These are phyloP conservation scores for Ulmus americana DNA, from an alignment of 331 rosid species.

Conservation along the genomic window DNA sequence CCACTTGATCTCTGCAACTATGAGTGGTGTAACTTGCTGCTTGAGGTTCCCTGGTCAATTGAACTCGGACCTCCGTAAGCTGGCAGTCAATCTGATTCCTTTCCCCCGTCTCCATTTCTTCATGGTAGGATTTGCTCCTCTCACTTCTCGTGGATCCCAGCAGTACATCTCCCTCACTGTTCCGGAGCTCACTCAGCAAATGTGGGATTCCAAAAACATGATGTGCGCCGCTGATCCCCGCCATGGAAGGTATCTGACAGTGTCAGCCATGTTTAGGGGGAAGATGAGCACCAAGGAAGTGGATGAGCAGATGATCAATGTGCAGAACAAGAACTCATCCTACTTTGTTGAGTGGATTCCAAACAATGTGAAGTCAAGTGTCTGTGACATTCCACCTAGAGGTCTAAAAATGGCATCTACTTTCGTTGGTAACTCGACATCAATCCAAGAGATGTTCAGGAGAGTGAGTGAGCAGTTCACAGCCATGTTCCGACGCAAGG, in stretches of 20 bases:
- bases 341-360: constrained; percentile 90
- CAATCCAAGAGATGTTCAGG: constrained; percentile 89
- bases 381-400: constrained; percentile 70
- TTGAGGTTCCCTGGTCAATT: constrained; percentile 81
- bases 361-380: constrained; percentile 82
- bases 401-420: constrained; percentile 74
- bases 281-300: constrained; percentile 91
- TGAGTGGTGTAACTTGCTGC: constrained; percentile 86
- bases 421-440: constrained; percentile 72
- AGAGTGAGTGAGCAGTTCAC: constrained; percentile 84
- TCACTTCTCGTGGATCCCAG: constrained; percentile 85
- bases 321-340: constrained; percentile 80
- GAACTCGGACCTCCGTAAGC: constrained; percentile 72
- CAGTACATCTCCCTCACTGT: constrained; percentile 78
- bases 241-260: constrained; percentile 77
- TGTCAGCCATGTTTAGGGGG: constrained; percentile 83
- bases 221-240: constrained; percentile 93
- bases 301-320: constrained; percentile 78
- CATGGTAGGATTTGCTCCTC: constrained; percentile 89
- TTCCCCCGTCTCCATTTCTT: constrained; percentile 87
- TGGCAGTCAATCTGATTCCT: constrained; percentile 77
- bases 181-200: constrained; percentile 80
- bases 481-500: constrained; percentile 79
- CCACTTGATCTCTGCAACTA: constrained; percentile 79
- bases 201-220: constrained; percentile 90